A percentile compares a stretch with the other conserved stretches of the same genome.
These are phyloP conservation scores for Plectranthus barbatus DNA, from an alignment of 257 asterid species.

Conservation along the genomic window DNA sequence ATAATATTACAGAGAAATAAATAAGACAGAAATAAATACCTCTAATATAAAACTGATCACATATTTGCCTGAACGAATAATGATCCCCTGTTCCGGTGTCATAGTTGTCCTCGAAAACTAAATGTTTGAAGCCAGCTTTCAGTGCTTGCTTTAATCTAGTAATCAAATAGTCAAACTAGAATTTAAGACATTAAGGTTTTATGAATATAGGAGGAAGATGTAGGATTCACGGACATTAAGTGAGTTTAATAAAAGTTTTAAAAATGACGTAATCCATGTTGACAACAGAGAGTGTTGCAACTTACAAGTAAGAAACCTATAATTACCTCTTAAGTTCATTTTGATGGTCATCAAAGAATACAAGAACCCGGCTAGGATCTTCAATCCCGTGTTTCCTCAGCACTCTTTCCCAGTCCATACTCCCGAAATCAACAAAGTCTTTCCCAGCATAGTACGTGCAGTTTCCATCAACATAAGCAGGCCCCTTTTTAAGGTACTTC, in stretches of 20 bases:
- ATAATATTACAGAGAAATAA: neutral
- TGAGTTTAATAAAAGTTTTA: neutral
- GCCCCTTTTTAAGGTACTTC: constrained; percentile 87
- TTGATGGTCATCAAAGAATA: constrained; percentile 97
- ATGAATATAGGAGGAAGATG: neutral
- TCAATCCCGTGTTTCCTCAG: constrained; percentile 61
- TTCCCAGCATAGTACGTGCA: constrained; percentile 94
- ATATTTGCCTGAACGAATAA: constrained; percentile 92
- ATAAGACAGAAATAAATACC: constrained; percentile 39
- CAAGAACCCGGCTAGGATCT: constrained; percentile 64
- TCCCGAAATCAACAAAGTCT: constrained; percentile 92
- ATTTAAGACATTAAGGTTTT: neutral
- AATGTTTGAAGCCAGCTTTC: constrained; percentile 91
- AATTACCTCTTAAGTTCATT: constrained; percentile 82
- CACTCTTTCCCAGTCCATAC: constrained; percentile 75
- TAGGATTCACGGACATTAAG: neutral
- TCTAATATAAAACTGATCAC: constrained; percentile 79
- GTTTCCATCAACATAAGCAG: constrained; percentile 91
- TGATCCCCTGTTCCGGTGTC: constrained; percentile 98
- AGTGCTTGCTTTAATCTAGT: constrained; percentile 83
- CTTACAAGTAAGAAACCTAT: neutral
- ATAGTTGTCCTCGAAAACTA: constrained; percentile 89
- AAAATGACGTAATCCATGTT: neutral
- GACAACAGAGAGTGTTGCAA: neutral
- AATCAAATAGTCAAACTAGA: constrained; percentile 12